Percentiles rank a stretch among this genome's conserved stretches.
phyloP scores from a whole-genome alignment of 192 early-diverging fungal genomes.

The Rhizophagus prolifer region DNA sequence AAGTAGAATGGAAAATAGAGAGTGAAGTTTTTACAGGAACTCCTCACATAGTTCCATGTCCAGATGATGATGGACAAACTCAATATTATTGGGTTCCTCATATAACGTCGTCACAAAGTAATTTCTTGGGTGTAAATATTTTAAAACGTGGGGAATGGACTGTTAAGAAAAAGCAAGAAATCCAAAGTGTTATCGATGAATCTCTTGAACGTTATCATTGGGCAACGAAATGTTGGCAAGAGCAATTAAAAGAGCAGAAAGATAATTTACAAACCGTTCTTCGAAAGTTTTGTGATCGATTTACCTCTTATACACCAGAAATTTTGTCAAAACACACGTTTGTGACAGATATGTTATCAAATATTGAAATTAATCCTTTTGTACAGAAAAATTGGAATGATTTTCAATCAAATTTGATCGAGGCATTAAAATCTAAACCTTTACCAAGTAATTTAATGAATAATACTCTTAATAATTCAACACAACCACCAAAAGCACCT shows the following conservation, averaged over 20 bases:
- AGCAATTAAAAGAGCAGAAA: not conserved
- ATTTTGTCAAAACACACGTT: not conserved
- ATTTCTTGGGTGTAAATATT: not conserved
- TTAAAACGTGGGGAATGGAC: not conserved
- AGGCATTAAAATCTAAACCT: not conserved
- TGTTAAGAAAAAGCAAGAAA: not conserved
- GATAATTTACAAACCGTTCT: not conserved
- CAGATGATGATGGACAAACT: conserved; percentile 3
- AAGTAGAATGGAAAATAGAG: not conserved
- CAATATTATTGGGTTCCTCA: conserved; percentile 21
- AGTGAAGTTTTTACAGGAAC: not conserved
- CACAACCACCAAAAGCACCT: not conserved
- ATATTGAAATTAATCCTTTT: not conserved
- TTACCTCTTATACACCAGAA: not conserved
- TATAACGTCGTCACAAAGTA: not conserved
- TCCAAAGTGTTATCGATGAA: not conserved
- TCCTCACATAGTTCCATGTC: conserved; percentile 4
- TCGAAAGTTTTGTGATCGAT: not conserved
- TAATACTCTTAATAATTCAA: not conserved
- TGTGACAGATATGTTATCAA: not conserved
- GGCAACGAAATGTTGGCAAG: not conserved
- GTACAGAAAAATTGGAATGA: not conserved
- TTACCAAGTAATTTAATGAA: not conserved
- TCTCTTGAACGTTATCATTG: not conserved
- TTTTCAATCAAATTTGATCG: not conserved